Evolutionary conservation across 1,284 basidiomycete genomes (phyloP).

Genomic region (Sanguinoderma infundibulare): DNA sequence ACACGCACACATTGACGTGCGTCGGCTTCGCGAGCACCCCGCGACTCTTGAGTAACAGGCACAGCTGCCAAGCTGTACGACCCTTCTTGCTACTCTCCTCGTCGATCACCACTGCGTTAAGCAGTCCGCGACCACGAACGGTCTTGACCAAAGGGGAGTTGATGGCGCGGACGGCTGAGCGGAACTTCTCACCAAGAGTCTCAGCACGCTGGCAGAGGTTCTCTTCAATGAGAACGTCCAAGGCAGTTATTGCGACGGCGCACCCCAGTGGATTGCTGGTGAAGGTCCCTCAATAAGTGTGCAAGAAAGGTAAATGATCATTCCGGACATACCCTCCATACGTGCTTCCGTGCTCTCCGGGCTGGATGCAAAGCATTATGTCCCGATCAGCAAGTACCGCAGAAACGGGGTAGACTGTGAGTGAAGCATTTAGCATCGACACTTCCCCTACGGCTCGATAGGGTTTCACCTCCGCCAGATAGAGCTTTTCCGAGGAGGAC

Average conservation of each 20-base stretch:
- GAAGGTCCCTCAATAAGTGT: neutral
- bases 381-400: constrained; percentile 90
- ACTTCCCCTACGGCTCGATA: constrained; percentile 1
- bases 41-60: constrained; percentile 88
- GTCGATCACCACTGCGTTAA: constrained; percentile 96
- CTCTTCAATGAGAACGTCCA: constrained; percentile 90
- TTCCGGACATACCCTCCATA: constrained; percentile 76
- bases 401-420: constrained; percentile 91
- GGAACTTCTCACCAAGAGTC: constrained; percentile 83
- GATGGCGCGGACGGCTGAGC: constrained; percentile 65
- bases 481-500: constrained; percentile 96
- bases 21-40: constrained; percentile 96
- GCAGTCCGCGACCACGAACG: constrained; percentile 86
- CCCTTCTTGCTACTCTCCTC: constrained; percentile 78
- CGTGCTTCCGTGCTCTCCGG: constrained; percentile 98
- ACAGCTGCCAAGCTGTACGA: constrained; percentile 94
- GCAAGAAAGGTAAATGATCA: neutral
- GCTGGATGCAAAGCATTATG: constrained; percentile 93
- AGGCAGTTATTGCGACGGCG: constrained; percentile 91
- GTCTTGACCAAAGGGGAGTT: constrained; percentile 72
- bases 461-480: constrained; percentile 78
- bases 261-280: constrained; percentile 93
- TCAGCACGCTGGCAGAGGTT: constrained; percentile 81
- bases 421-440: neutral
- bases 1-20: constrained; percentile 83